These are phyloP conservation scores for Cyclospora cayetanensis DNA, from an alignment of 169 alveolate species.

Conservation along the genomic window DNA sequence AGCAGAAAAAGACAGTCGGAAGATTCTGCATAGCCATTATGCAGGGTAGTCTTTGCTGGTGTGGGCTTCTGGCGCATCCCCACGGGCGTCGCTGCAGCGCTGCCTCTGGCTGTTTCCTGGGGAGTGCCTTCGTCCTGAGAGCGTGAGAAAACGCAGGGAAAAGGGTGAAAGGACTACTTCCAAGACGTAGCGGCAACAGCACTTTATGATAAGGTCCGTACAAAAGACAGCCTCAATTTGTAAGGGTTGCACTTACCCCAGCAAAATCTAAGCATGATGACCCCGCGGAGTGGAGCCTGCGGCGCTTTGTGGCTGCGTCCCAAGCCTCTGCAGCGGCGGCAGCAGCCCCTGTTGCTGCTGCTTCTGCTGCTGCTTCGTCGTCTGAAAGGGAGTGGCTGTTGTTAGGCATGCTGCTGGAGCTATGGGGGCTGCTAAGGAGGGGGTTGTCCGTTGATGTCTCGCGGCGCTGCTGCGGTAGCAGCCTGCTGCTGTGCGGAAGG, in stretches of 20 bases:
- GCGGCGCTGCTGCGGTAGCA: constrained; percentile 2
- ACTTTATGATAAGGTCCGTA: too few species aligned
- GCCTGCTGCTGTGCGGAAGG: constrained; percentile 46
- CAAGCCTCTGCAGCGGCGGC: background rate
- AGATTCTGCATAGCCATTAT: background rate
- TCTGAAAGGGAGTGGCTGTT: background rate
- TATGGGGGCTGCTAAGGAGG: background rate
- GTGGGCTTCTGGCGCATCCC: background rate
- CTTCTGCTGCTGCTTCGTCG: background rate
- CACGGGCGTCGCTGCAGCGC: background rate
- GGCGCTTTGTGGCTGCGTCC: background rate
- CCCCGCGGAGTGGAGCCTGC: background rate
- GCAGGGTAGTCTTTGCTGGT: constrained; percentile 25
- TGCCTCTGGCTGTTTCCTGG: too few species aligned
- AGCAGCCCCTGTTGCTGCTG: background rate
- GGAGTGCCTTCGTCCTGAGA: too few species aligned
- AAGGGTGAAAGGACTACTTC: too few species aligned
- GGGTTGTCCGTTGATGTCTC: background rate
- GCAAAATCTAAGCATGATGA: too few species aligned
- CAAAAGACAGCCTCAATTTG: too few species aligned
- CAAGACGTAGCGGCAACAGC: too few species aligned
- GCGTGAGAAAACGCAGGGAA: too few species aligned
- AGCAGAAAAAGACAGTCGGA: constrained; percentile 70
- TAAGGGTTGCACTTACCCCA: too few species aligned
- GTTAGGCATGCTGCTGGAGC: background rate